phyloP scores from a whole-genome alignment of 768 basidiomycete species.

The Strobilomyces dryophilus region DNA sequence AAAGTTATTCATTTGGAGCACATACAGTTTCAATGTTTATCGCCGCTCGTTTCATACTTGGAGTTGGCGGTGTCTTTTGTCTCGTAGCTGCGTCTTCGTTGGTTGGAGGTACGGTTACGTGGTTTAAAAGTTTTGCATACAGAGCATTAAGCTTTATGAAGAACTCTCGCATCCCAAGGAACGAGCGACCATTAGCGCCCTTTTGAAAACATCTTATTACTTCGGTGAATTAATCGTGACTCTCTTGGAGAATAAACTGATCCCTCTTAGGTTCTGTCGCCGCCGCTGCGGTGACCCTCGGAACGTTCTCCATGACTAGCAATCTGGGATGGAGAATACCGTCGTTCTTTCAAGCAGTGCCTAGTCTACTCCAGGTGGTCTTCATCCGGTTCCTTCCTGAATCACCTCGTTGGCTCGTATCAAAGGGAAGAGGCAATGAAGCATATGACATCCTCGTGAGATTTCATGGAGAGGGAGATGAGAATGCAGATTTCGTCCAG shows the following conservation, averaged over 20 bases:
- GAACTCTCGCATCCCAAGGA: constrained; percentile 19
- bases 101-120: constrained; percentile 14
- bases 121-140: not conserved
- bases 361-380: constrained; percentile 47
- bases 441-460: constrained; percentile 46
- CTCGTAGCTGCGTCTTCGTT: constrained; percentile 18
- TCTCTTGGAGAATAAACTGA: not conserved
- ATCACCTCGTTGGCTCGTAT: constrained; percentile 47
- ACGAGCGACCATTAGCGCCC: not conserved
- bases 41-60: constrained; percentile 15
- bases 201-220: not conserved
- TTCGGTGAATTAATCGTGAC: not conserved
- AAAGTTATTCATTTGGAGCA: not conserved
- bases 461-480: constrained; percentile 59
- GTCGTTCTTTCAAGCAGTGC: constrained; percentile 50
- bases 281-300: constrained; percentile 54
- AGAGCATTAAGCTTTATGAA: not conserved
- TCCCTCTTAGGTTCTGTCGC: constrained; percentile 4
- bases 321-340: constrained; percentile 70
- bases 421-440: constrained; percentile 40
- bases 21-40: constrained; percentile 6
- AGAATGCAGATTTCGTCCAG: constrained; percentile 36
- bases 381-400: constrained; percentile 61
- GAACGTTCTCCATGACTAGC: constrained; percentile 54
- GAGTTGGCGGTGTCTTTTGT: constrained; percentile 9